phyloP scores from a whole-genome alignment of 805 yeast genomes.

The Candida taoyuanica region DNA sequence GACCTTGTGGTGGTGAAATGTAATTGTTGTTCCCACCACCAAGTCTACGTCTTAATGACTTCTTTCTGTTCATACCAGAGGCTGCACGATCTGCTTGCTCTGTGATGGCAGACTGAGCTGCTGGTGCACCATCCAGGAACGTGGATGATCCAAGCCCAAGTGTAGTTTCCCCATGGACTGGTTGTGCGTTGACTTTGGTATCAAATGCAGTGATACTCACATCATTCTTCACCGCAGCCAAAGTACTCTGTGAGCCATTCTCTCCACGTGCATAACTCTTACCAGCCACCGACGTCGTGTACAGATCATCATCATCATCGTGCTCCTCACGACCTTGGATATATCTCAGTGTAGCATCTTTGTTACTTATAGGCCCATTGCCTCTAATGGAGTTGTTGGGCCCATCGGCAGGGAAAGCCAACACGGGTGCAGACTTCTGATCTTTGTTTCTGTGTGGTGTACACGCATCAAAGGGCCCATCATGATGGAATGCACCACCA shows the following conservation, averaged over 20 bases:
- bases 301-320: slow-evolving; percentile 37
- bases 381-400: slow-evolving; percentile 86
- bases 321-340: slow-evolving; percentile 70
- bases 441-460: slow-evolving; percentile 91
- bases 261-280: slow-evolving; percentile 11
- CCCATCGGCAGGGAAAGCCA: slow-evolving; percentile 94
- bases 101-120: slow-evolving; percentile 44
- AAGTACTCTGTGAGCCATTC: slow-evolving; percentile 17
- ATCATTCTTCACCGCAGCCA: slow-evolving; percentile 47
- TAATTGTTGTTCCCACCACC: slow-evolving; percentile 22
- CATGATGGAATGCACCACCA: slow-evolving; percentile 96
- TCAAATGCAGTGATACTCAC: slow-evolving; percentile 59
- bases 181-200: slow-evolving; percentile 58
- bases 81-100: slow-evolving; percentile 33
- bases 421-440: slow-evolving; percentile 76
- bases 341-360: slow-evolving; percentile 60
- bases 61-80: slow-evolving; percentile 68
- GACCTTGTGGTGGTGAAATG: slow-evolving; percentile 7
- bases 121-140: slow-evolving; percentile 95
- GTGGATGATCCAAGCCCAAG: slow-evolving; percentile 90
- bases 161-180: slow-evolving; percentile 82
- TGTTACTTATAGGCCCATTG: slow-evolving; percentile 49
- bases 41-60: slow-evolving; percentile 74
- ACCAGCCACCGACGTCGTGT: slow-evolving; percentile 19
- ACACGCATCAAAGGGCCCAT: slow-evolving; percentile 98